Percentiles rank a stretch among this genome's conserved stretches.
Conservation (phyloP, 352 stramenopile genomes). For the Peronospora tabacina region DNA sequence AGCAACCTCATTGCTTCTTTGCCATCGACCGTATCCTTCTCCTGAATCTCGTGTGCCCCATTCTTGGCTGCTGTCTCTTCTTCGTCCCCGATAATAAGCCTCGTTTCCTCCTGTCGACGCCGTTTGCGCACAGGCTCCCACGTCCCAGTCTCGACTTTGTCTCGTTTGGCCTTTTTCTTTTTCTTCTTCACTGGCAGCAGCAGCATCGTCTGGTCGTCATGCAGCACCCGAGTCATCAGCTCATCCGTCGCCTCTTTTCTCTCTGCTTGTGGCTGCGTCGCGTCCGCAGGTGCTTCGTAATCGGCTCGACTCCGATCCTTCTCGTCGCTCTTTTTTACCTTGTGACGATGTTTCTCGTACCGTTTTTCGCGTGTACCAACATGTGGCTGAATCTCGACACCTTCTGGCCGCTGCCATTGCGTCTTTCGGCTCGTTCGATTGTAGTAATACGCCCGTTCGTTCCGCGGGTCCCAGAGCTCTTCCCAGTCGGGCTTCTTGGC, state of each 20-base stretch:
- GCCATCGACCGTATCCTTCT: conserved; percentile 61
- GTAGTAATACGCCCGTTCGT: conserved; percentile 81
- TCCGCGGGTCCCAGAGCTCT: conserved; percentile 84
- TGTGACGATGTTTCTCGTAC: conserved; percentile 21
- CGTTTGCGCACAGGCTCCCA: conserved; percentile 33
- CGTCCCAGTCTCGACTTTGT: conserved; percentile 17
- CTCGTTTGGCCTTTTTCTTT: conserved; percentile 37
- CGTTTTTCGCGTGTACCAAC: conserved; percentile 21
- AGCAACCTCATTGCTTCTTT: conserved; percentile 68
- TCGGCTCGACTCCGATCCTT: background rate
- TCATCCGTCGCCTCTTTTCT: conserved; percentile 8
- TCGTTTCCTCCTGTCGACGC: conserved; percentile 42
- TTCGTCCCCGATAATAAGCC: conserved; percentile 83
- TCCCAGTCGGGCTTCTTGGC: conserved; percentile 59
- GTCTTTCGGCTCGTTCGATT: conserved; percentile 74
- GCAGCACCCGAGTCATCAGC: conserved; percentile 3
- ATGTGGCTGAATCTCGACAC: conserved; percentile 71
- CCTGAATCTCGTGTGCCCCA: conserved; percentile 31
- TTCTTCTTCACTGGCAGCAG: conserved; percentile 25
- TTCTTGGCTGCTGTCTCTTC: conserved; percentile 38
- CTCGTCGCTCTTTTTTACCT: conserved; percentile 23
- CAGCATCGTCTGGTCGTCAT: background rate
- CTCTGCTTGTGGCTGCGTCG: too few species aligned
- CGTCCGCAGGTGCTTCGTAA: too few species aligned
- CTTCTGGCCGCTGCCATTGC: conserved; percentile 71